These are phyloP conservation scores for Elsinoe arachidis DNA, from an alignment of 2,329 filamentous ascomycete species.

Conservation along the genomic window DNA sequence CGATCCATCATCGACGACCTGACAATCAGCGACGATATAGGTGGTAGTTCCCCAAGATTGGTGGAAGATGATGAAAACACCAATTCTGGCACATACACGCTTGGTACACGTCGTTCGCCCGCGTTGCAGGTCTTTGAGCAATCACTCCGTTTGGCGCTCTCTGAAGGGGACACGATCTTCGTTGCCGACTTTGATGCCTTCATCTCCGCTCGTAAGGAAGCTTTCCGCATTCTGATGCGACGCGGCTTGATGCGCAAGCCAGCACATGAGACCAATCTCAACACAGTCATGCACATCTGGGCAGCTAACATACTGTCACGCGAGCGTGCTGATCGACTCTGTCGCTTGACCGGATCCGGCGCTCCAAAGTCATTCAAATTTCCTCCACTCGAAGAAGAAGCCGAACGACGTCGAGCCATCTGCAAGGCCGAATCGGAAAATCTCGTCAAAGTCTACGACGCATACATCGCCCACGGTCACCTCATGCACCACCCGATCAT, in stretches of 20 bases:
- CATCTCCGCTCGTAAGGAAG: background rate
- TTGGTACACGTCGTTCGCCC: background rate
- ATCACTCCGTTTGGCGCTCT: background rate
- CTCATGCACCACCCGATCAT: constrained; percentile 7
- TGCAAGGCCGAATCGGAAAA: constrained; percentile 3
- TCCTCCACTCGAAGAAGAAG: constrained; percentile 2
- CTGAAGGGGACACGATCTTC: background rate
- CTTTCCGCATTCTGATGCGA: background rate
- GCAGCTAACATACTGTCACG: background rate
- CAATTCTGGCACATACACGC: background rate
- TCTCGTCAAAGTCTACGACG: constrained; percentile 7
- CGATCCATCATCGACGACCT: background rate
- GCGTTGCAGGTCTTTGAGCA: background rate
- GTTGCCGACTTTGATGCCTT: background rate
- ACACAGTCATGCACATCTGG: constrained; percentile 1
- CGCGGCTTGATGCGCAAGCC: constrained; percentile 4
- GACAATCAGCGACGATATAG: background rate
- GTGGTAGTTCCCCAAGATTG: background rate
- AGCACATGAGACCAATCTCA: constrained; percentile 4
- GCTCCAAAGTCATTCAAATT: constrained; percentile 4
- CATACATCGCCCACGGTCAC: background rate
- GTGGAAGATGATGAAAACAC: background rate
- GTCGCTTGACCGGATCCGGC: background rate
- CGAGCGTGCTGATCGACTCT: background rate
- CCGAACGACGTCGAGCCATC: background rate